Conservation (phyloP, 495 filamentous ascomycete species). For the Talaromyces trachyspermus region DNA sequence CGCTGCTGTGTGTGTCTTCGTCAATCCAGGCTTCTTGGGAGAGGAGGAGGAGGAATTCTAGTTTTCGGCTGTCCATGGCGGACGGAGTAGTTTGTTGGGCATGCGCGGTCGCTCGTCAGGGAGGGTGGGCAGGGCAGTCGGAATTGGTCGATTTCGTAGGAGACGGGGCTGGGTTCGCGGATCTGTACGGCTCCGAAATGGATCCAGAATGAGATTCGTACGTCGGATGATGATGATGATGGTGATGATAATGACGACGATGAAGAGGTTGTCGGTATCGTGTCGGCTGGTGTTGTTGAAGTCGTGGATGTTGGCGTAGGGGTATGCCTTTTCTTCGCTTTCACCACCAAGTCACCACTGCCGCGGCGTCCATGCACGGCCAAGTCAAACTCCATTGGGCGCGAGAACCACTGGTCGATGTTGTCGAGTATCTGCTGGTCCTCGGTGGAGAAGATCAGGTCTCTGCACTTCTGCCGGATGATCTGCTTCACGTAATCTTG, state of each 20-base stretch:
- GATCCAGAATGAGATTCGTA: slow-evolving; percentile 32
- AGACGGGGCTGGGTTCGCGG: slow-evolving; percentile 16
- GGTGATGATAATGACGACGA: no score
- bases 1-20: slow-evolving; percentile 15
- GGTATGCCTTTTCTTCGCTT: slow-evolving; percentile 9
- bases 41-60: slow-evolving; percentile 34
- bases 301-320: no score
- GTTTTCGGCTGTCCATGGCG: slow-evolving; percentile 35
- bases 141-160: slow-evolving; percentile 23
- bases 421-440: slow-evolving; percentile 14
- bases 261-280: no score
- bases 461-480: slow-evolving; percentile 19
- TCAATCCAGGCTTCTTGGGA: slow-evolving; percentile 29
- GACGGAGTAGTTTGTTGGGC: slow-evolving; percentile 33
- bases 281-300: no score
- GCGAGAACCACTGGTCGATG: slow-evolving; percentile 16
- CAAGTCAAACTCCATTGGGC: slow-evolving; percentile 13
- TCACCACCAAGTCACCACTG: slow-evolving; percentile 27
- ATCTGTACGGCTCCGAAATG: slow-evolving; percentile 30
- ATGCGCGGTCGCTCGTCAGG: slow-evolving; percentile 19
- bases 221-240: no score
- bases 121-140: slow-evolving; percentile 23
- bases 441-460: slow-evolving; percentile 18
- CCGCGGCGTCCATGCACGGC: slow-evolving; percentile 16
- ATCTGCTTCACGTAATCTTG: slow-evolving; percentile 29